Base-by-base conservation (phyloP, 371 early-diverging fungal species). In the Syncephalastrum sp. region DNA sequence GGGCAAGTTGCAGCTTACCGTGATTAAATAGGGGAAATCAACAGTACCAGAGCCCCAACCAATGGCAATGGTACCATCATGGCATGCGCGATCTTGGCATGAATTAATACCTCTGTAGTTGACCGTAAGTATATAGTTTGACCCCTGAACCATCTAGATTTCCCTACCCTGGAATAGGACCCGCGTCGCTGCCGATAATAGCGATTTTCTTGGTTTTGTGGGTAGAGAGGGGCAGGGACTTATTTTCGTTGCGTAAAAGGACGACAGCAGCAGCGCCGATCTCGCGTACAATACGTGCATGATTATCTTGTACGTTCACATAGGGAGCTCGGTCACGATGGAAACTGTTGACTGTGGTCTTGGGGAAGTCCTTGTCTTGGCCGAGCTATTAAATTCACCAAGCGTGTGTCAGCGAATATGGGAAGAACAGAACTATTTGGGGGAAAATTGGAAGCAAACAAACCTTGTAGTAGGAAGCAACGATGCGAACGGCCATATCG, bases 41-140 rank as follows among this genome's bases (percentile, higher is more conserved):
- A 75, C 65, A 7, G 83, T 76, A 42, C 88, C 88, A 38, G 81
- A 81, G 1, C 88, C 88, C 82, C 86, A 83, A 15, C 86, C 86
- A 59, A 71, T 70, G 44, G 83, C 82, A 13, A 85, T 54, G 3
- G 78, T 80, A 6, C 85, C 88, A 21, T 45, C 52, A 27, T 47
- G 57, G 52, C 69, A 68, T 4, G 65, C 69, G 19, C 64, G 64
- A 48, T 68, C 64, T 16, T 42, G 19, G 24, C 72, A 74, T 0
- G 57, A 43, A 13, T 63, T 68, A 10, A 60, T 44, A 17, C 65
- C 65, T 14, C 60, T 67, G 21, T 13, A 7, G 45, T 19, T 13
- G 46, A 5, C 17, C 33, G 51, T 38, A 8, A 51, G 24, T 52
- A 52, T 45, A 52, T 14, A 29, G 15, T 53, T 10, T 8, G 21